A percentile compares a stretch with the other conserved stretches of the same genome.
Evolutionary conservation across 1,284 basidiomycete species (phyloP).

Genomic region (Inonotus hispidus): DNA sequence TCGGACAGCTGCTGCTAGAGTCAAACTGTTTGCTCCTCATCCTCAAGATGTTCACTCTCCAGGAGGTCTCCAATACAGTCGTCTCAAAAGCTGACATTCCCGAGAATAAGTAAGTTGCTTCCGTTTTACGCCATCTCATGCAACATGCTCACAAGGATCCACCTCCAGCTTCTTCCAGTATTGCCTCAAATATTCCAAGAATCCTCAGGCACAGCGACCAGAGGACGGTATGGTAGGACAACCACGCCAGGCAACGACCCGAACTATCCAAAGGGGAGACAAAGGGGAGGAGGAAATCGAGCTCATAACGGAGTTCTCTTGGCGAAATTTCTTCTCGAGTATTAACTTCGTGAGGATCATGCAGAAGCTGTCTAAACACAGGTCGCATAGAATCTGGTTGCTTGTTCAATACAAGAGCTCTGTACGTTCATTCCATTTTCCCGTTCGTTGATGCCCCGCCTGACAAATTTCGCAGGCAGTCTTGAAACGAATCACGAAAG

Average conservation of each 20-base stretch:
- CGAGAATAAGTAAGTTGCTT: conserved; percentile 68
- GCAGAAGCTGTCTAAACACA: conserved; percentile 95
- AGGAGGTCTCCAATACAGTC: conserved; percentile 83
- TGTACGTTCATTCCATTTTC: conserved; percentile 40
- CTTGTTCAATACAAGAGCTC: conserved; percentile 98
- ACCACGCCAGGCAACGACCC: conserved; percentile 49
- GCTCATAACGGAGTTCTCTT: conserved; percentile 90
- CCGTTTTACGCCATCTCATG: neutral
- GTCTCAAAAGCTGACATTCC: conserved; percentile 86
- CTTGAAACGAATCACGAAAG: conserved; percentile 89
- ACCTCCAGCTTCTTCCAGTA: conserved; percentile 87
- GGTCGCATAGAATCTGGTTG: conserved; percentile 93
- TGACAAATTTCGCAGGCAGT: conserved; percentile 60
- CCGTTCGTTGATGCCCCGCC: neutral
- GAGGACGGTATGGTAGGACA: conserved; percentile 58
- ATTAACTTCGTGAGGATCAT: conserved; percentile 98
- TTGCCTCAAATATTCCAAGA: conserved; percentile 46
- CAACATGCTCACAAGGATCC: conserved; percentile 5
- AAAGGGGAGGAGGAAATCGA: conserved; percentile 83
- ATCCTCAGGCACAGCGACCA: conserved; percentile 44
- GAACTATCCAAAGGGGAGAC: conserved; percentile 56
- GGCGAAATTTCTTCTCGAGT: conserved; percentile 97
- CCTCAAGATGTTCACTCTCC: conserved; percentile 96
- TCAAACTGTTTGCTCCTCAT: conserved; percentile 94
- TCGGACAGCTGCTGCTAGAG: conserved; percentile 91